Evolutionary conservation across 306 rosid genomes (phyloP).

Genomic region (Inga leiocalycina): DNA sequence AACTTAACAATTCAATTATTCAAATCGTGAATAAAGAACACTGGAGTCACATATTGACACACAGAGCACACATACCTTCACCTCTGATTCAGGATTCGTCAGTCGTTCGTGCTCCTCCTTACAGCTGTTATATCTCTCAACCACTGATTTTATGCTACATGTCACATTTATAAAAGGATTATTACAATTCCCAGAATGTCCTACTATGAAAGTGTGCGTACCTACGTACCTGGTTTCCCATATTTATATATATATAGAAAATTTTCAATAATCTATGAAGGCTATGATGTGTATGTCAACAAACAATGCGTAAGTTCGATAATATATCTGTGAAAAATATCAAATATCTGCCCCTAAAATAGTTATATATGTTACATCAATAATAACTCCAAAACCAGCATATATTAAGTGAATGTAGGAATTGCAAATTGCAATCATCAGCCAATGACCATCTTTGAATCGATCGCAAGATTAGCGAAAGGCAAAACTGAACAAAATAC

Average conservation of each 20-base stretch:
- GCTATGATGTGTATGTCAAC: background rate
- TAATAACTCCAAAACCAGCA: background rate
- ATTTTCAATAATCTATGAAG: background rate
- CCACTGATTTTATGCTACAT: conserved; percentile 44
- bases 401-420: background rate
- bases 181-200: background rate
- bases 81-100: conserved; percentile 44
- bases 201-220: background rate
- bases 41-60: background rate
- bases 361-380: background rate
- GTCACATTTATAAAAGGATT: conserved; percentile 3
- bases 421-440: background rate
- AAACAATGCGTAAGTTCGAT: background rate
- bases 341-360: background rate
- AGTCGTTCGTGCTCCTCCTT: conserved; percentile 47
- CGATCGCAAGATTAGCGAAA: too few relatives aligned
- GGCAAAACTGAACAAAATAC: too few relatives aligned
- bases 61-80: conserved; percentile 36
- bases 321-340: background rate
- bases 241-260: too few relatives aligned
- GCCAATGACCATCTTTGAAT: too few relatives aligned
- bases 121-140: conserved; percentile 42
- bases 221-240: background rate
- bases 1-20: background rate
- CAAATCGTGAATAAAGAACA: background rate